Evolutionary conservation across 2,329 filamentous ascomycete species (phyloP).

Genomic region (Penicillium sclerotiorum): DNA sequence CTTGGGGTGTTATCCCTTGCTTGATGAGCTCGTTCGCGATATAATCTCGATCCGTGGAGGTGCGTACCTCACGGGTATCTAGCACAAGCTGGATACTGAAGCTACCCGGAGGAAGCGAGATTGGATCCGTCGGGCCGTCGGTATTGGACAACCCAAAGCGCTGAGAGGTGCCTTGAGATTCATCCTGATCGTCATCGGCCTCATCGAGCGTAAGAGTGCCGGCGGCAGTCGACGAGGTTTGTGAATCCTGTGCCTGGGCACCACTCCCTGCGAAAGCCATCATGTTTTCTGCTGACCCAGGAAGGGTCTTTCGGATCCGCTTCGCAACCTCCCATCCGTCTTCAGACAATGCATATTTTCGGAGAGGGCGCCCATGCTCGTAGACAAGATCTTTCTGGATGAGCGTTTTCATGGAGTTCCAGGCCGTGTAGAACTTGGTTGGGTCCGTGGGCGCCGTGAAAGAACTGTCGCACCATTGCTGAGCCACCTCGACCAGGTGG

Average conservation of each 20-base stretch:
- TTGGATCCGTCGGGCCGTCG: constrained; percentile 54
- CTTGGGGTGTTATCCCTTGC: constrained; percentile 65
- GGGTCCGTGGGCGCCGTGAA: constrained; percentile 69
- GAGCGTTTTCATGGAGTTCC: constrained; percentile 80
- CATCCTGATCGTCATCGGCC: constrained; percentile 10
- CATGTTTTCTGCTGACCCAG: constrained; percentile 23
- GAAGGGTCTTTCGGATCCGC: constrained; percentile 59
- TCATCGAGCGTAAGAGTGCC: constrained; percentile 6
- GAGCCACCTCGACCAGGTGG: constrained; percentile 68
- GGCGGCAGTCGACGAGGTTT: not conserved
- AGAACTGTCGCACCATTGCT: constrained; percentile 72
- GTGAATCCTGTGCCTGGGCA: constrained; percentile 10
- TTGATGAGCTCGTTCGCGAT: constrained; percentile 72
- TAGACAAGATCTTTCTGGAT: constrained; percentile 73
- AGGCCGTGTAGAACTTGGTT: constrained; percentile 74
- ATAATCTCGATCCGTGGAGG: constrained; percentile 74
- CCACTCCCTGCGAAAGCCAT: constrained; percentile 14
- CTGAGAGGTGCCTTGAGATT: not conserved
- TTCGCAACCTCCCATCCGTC: constrained; percentile 76
- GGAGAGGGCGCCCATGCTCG: constrained; percentile 67
- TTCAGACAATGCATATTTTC: constrained; percentile 72
- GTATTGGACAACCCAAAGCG: constrained; percentile 11
- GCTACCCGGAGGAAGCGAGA: constrained; percentile 63
- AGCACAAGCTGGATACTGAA: constrained; percentile 75
- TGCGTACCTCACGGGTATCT: constrained; percentile 73